Percentiles rank a stretch among this genome's conserved stretches.
phyloP scores from a whole-genome alignment of 306 rosid species.

The Vigna nakashimae region DNA sequence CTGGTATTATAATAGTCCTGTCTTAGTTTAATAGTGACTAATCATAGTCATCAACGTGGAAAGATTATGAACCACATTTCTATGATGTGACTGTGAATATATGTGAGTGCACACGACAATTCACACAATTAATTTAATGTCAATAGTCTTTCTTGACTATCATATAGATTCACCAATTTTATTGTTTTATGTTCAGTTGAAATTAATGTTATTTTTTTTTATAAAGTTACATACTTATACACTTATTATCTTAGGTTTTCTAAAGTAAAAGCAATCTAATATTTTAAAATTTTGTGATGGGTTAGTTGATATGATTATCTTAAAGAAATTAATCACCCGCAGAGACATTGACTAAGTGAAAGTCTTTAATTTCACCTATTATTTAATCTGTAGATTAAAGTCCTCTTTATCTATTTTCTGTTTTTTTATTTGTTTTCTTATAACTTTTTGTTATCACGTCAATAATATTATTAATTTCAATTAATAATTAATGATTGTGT shows the following conservation, averaged over 20 bases:
- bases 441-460: no score
- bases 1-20: constrained; percentile 22
- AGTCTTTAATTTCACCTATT: no score
- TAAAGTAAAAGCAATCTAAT: background rate
- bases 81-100: background rate
- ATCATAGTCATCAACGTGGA: constrained; percentile 30
- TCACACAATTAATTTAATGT: constrained; percentile 46
- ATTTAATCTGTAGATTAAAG: no score
- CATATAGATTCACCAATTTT: background rate
- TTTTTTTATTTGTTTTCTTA: no score
- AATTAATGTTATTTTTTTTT: no score
- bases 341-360: no score
- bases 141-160: constrained; percentile 49
- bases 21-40: constrained; percentile 22
- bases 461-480: no score
- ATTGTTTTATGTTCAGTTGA: no score
- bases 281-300: constrained; percentile 22
- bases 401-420: no score
- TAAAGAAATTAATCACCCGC: background rate
- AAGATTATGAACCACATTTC: background rate
- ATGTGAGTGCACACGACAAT: constrained; percentile 35
- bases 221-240: background rate
- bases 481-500: no score
- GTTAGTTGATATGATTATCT: constrained; percentile 10
- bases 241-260: no score